Base-by-base conservation (phyloP, 2,329 filamentous ascomycete genomes). In the Pseudocercospora cruenta region DNA sequence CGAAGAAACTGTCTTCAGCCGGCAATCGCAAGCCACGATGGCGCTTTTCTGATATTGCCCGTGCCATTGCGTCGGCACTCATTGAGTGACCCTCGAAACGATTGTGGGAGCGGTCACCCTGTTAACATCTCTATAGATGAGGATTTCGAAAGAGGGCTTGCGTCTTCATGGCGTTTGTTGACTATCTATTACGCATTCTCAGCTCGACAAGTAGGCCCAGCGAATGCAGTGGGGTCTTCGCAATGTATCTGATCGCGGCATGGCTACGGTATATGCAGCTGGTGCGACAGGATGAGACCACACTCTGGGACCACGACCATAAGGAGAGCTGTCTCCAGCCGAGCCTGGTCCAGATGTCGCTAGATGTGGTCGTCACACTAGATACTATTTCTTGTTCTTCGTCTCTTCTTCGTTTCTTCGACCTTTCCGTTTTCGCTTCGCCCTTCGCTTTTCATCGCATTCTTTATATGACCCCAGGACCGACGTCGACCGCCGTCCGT, bases 241-340 rank as follows among this genome's bases (percentile, higher is more conserved):
- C 54, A 21, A 63, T 45, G 31, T 24, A 21, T 47, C 53, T 58
- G 31, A 53, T 57, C n/a, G 31, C 36, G 26, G 33, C 28, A 58
- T 49, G 58, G 36, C 63, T 47, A 58, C 12, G 53, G 26, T 39
- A 24, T 53, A 28, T 58, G 45, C 60, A 66, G 26, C 64, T 45
- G 43, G 64, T 66, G 64, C 45, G 31, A 66, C 64, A 45, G 39
- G 16, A 43, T 62, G 63, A 39, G 33, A 62, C 58, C 59, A 19
- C 43, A 21, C 16, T 31, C 39, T 62, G 26, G 21, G 24, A 7
- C 2, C 53, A 58, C 12, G 16, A 33, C 63, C 53, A 51, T 19
- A 63, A 62, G 43, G 19, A 63, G 59, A 43, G 21, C 43, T 55
- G 43, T 63, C n/a, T 54, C 19, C 54, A 24, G 49, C 59, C 60